These are phyloP conservation scores for Acanthochlamys bracteata DNA, from an alignment of 106 monocot genomes.

Conservation along the genomic window DNA sequence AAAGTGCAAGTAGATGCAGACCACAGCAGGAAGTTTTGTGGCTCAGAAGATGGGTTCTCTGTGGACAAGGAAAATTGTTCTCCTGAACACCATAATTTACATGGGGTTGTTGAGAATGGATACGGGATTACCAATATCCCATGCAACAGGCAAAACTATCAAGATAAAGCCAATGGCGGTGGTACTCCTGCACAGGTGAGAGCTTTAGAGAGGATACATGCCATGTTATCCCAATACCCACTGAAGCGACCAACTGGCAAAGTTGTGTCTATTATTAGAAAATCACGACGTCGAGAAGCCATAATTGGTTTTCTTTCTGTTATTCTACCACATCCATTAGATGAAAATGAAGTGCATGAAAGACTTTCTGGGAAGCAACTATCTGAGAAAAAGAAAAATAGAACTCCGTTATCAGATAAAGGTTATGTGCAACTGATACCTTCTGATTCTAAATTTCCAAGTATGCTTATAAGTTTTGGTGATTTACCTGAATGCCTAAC, in stretches of 20 bases:
- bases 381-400: slow-evolving; percentile 22
- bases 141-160: slow-evolving; percentile 8
- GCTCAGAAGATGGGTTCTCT: background rate
- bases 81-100: slow-evolving; percentile 1
- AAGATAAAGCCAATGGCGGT: slow-evolving; percentile 1
- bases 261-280: slow-evolving; percentile 65
- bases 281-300: slow-evolving; percentile 48
- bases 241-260: slow-evolving; percentile 80
- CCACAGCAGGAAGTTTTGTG: background rate
- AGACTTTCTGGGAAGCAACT: too few relatives aligned
- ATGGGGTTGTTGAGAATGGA: slow-evolving; percentile 13
- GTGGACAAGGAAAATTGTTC: background rate
- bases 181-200: slow-evolving; percentile 14
- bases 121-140: background rate
- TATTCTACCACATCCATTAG: slow-evolving; percentile 6
- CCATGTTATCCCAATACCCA: slow-evolving; percentile 41
- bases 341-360: slow-evolving; percentile 9
- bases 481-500: slow-evolving; percentile 39
- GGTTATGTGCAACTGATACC: slow-evolving; percentile 42
- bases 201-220: slow-evolving; percentile 43
- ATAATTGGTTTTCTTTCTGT: slow-evolving; percentile 72
- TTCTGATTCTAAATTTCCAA: slow-evolving; percentile 61
- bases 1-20: slow-evolving; percentile 14
- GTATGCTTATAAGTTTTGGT: slow-evolving; percentile 45
- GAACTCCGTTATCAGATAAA: background rate